Evolutionary conservation across 371 early-diverging fungal species (phyloP), one percentile per base, ranked within the genome.

Genomic region (Funneliformis caledonium): DNA sequence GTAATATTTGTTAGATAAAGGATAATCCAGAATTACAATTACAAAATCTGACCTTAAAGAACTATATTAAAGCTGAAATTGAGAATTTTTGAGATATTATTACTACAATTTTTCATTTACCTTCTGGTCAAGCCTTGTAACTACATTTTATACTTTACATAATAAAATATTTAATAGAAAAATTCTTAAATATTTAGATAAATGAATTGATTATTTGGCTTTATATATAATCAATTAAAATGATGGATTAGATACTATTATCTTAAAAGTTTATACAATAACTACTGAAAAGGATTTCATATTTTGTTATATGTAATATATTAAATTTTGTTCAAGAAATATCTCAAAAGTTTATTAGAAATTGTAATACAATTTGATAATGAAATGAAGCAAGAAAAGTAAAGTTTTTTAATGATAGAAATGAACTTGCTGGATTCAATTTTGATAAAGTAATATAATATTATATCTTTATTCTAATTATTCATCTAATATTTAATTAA

Each of bases 121-220:
- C 45, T 45, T 12, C 19, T 42, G 45, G 45, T 5, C 73, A 72
- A 72, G 26, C 10, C 31, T 72, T 26, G 52, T 72, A 22, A 72
- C 26, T 31, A 47, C 6, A 22, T 50, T 50, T 52, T 14, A 14
- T 26, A 72, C 16, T 5, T 72, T 37, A 52, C n/a, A 72, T 26
- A 72, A 72, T 72, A 33, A 72, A 72, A 11, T 5, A 4, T 72
- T 72, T 48, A 72, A 72, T 72, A 6, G 31, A 16, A 48, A 48
- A 72, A 72, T 16, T 0, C 11, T 48, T 3, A 50, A 22, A 31
- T 72, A 48, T 50, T 22, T 72, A 26, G 31, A 72, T 72, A 72
- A 52, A 50, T 1, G 5, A 72, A 72, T 72, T 16, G 72, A 72
- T 48, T 72, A 31, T n/a, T 72, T 2, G 26, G n/a, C 2, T 6